phyloP scores from a whole-genome alignment of 305 asterid genomes.

The Fraxinus greggii region DNA sequence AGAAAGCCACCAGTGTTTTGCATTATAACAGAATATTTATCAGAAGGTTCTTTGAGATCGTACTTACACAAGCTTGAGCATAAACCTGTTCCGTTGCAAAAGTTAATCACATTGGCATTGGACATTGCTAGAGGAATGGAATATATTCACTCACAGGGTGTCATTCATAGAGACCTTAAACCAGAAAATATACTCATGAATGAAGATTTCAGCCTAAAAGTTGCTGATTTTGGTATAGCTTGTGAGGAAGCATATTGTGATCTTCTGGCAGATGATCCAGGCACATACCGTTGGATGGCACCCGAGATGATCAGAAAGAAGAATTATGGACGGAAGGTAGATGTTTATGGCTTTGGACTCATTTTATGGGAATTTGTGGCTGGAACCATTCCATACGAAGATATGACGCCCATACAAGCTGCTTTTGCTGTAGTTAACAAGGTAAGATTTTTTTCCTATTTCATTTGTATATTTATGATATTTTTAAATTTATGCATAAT shows the following conservation, averaged over 20 bases:
- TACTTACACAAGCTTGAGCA: not conserved
- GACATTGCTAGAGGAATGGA: slow-evolving; percentile 93
- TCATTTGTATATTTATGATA: too few relatives aligned
- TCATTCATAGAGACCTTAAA: slow-evolving; percentile 89
- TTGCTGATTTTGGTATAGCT: slow-evolving; percentile 90
- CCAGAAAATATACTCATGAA: slow-evolving; percentile 85
- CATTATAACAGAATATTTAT: slow-evolving; percentile 36
- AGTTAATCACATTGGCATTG: slow-evolving; percentile 39
- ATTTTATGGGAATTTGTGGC: slow-evolving; percentile 75
- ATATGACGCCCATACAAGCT: not conserved
- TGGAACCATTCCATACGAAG: not conserved
- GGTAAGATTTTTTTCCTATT: not conserved
- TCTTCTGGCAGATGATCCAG: slow-evolving; percentile 79
- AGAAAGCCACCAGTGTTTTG: slow-evolving; percentile 91
- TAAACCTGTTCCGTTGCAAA: not conserved
- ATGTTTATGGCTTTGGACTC: slow-evolving; percentile 82
- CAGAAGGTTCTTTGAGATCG: not conserved
- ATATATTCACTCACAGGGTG: slow-evolving; percentile 83
- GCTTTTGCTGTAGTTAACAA: not conserved
- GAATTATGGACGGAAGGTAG: slow-evolving; percentile 82
- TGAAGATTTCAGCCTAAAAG: slow-evolving; percentile 78
- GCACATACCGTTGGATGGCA: slow-evolving; percentile 98
- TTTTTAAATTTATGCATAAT: not conserved
- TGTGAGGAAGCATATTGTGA: slow-evolving; percentile 92
- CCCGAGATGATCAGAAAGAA: slow-evolving; percentile 92